phyloP scores from a whole-genome alignment of 805 yeast genomes.

The Candida anglica region DNA sequence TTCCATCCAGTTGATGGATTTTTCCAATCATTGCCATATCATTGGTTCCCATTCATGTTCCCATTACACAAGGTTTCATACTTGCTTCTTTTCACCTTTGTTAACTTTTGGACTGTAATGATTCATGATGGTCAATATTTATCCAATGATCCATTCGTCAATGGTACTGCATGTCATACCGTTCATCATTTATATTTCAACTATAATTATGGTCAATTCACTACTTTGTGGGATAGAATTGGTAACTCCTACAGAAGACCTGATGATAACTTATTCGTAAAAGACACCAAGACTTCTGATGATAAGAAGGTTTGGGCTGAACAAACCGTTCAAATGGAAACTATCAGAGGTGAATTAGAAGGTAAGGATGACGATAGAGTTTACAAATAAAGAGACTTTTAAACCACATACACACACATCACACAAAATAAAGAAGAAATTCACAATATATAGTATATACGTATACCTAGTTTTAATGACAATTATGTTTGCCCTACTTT shows the following conservation, averaged over 20 bases:
- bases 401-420: too few relatives aligned
- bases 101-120: constrained; percentile 97
- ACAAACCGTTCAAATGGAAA: constrained; percentile 73
- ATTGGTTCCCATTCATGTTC: constrained; percentile 84
- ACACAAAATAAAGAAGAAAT: too few relatives aligned
- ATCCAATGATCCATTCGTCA: constrained; percentile 88
- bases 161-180: constrained; percentile 98
- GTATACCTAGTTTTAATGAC: too few relatives aligned
- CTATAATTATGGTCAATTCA: constrained; percentile 97
- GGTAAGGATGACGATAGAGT: constrained; percentile 73
- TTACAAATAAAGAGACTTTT: constrained; percentile 44
- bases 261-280: constrained; percentile 70
- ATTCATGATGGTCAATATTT: constrained; percentile 97
- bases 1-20: constrained; percentile 98
- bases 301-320: constrained; percentile 61
- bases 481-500: too few relatives aligned
- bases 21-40: constrained; percentile 90
- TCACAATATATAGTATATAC: too few relatives aligned
- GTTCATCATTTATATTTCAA: constrained; percentile 95
- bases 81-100: constrained; percentile 78
- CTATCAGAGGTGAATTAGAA: constrained; percentile 74
- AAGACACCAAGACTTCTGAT: constrained; percentile 47
- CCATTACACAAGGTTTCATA: constrained; percentile 89
- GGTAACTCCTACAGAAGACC: constrained; percentile 94
- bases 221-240: constrained; percentile 96